Percentiles rank a stretch among this genome's conserved stretches.
Conservation (phyloP, 495 filamentous ascomycete species). For the Lasiosphaeria miniovina region DNA sequence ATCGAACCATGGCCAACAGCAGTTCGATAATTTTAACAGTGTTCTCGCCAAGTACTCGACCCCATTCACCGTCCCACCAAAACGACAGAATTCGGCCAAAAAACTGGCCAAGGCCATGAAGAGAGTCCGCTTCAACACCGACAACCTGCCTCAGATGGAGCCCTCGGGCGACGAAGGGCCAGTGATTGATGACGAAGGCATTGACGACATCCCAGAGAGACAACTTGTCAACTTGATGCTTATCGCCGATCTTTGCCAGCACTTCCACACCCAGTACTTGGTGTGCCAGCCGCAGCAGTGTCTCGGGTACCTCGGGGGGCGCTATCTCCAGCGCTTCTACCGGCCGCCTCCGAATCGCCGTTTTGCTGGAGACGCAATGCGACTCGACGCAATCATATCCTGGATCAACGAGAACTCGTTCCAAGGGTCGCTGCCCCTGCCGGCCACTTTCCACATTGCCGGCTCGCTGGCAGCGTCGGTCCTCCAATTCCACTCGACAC, state of each 20-base stretch:
- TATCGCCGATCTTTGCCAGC: neutral
- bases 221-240: neutral
- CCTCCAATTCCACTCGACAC: slow-evolving; percentile 13
- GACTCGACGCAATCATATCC: neutral
- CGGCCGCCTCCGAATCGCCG: neutral
- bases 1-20: too few species aligned
- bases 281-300: neutral
- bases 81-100: too few species aligned
- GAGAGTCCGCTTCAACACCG: too few species aligned
- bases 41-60: too few species aligned
- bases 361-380: neutral
- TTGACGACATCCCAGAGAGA: neutral
- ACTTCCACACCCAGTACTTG: neutral
- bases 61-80: too few species aligned
- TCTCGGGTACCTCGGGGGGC: neutral
- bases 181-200: too few species aligned
- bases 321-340: slow-evolving; percentile 1
- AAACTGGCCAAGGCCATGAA: too few species aligned
- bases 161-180: neutral
- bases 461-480: slow-evolving; percentile 4
- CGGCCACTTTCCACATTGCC: neutral
- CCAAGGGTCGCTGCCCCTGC: neutral
- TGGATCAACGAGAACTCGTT: slow-evolving; percentile 8
- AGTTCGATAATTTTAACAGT: too few species aligned
- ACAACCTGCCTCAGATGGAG: neutral